Conservation (phyloP, 225 moss, liverwort and hornwort species). For the Marchantia polymorpha region DNA sequence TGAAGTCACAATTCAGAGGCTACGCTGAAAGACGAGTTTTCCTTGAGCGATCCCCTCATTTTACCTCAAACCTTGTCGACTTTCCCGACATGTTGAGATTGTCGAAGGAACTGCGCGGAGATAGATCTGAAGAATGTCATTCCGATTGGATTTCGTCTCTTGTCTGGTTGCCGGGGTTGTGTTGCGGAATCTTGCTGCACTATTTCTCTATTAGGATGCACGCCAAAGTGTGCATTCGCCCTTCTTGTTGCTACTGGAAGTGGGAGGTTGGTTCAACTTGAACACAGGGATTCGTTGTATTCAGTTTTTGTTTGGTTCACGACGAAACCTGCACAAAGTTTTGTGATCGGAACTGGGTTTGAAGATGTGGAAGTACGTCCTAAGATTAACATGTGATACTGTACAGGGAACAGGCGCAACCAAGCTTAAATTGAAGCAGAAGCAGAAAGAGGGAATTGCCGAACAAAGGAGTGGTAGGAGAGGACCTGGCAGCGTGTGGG, state of each 20-base stretch:
- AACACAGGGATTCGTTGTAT: too few relatives aligned
- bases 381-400: neutral
- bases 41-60: too few relatives aligned
- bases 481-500: conserved; percentile 85
- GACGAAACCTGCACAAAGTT: too few relatives aligned
- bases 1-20: too few relatives aligned
- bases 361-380: too few relatives aligned
- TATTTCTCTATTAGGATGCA: neutral
- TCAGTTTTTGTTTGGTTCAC: too few relatives aligned
- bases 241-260: too few relatives aligned
- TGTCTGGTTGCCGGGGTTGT: neutral
- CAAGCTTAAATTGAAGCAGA: conserved; percentile 82
- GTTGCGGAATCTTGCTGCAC: neutral
- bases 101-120: neutral
- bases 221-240: neutral
- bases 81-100: neutral
- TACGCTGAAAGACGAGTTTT: too few relatives aligned
- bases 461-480: conserved; percentile 89
- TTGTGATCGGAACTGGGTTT: too few relatives aligned
- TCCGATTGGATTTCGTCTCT: too few relatives aligned
- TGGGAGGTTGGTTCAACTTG: too few relatives aligned
- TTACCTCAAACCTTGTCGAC: too few relatives aligned
- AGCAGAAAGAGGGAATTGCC: conserved; percentile 87
- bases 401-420: conserved; percentile 80
- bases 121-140: neutral